Conservation (phyloP, 1,139 yeast species). For the Geotrichum siamense region DNA sequence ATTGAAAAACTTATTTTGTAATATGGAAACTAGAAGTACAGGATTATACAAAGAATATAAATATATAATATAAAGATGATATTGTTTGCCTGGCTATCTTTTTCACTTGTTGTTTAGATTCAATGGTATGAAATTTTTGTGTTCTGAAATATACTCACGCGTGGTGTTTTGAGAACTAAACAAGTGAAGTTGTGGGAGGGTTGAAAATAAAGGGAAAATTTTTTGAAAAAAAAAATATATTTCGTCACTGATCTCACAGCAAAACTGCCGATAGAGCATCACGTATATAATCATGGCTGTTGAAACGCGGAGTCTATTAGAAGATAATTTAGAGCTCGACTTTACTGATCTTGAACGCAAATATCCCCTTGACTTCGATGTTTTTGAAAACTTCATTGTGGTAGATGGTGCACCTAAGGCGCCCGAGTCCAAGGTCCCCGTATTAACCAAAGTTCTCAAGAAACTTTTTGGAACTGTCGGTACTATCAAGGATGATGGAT, state of each 20-base stretch:
- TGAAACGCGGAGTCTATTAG: conserved; percentile 15
- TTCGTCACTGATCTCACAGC: conserved; percentile 13
- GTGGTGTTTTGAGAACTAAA: conserved; percentile 2
- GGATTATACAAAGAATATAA: too few species aligned
- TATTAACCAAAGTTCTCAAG: conserved; percentile 74
- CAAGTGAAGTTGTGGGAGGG: too few species aligned
- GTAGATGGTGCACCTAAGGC: conserved; percentile 96
- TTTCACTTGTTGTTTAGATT: background rate
- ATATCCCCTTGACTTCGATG: conserved; percentile 54
- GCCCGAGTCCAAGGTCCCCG: conserved; percentile 80
- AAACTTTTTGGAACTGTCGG: conserved; percentile 74
- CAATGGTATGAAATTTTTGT: background rate
- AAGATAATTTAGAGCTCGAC: conserved; percentile 43
- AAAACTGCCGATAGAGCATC: background rate
- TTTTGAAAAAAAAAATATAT: conserved; percentile 6
- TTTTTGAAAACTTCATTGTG: conserved; percentile 72
- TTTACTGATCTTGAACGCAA: conserved; percentile 81
- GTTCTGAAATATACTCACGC: conserved; percentile 1
- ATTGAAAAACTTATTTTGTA: conserved; percentile 28
- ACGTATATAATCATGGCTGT: conserved; percentile 8
- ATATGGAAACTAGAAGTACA: background rate
- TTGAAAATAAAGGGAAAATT: conserved; percentile 5
- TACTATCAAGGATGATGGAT: conserved; percentile 56
- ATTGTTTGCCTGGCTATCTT: background rate
- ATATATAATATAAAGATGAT: background rate